These are phyloP conservation scores for Diplodia scrobiculata DNA, from an alignment of 2,329 filamentous ascomycete genomes.

Conservation along the genomic window DNA sequence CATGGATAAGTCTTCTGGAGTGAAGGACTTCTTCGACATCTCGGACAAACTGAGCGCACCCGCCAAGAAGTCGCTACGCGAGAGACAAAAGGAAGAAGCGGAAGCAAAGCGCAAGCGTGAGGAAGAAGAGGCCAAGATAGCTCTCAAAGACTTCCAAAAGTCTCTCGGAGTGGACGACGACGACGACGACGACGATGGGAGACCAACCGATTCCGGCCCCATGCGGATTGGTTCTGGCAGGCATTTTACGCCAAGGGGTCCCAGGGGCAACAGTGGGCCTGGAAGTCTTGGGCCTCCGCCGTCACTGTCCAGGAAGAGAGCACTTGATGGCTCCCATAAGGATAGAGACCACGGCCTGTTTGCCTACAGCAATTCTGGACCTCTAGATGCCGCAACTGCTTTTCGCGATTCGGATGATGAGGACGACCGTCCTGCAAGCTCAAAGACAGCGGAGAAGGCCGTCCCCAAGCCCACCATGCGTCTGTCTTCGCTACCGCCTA, in stretches of 20 bases:
- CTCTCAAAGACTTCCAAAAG: constrained; percentile 85
- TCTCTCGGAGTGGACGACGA: constrained; percentile 66
- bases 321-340: constrained; percentile 46
- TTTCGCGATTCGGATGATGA: constrained; percentile 50
- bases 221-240: constrained; percentile 43
- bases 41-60: constrained; percentile 79
- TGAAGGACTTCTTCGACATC: constrained; percentile 66
- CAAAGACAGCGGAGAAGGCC: constrained; percentile 50
- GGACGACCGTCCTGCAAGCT: constrained; percentile 46
- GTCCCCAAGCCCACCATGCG: constrained; percentile 59
- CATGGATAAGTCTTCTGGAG: constrained; percentile 23
- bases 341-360: constrained; percentile 42
- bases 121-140: constrained; percentile 82
- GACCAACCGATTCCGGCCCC: constrained; percentile 30
- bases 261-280: constrained; percentile 52
- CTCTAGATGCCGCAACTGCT: constrained; percentile 43
- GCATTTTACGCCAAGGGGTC: constrained; percentile 57
- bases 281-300: constrained; percentile 52
- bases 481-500: constrained; percentile 57
- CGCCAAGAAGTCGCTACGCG: constrained; percentile 82
- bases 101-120: constrained; percentile 85
- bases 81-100: constrained; percentile 83
- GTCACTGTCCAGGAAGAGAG: constrained; percentile 48
- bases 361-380: constrained; percentile 45
- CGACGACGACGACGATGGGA: constrained; percentile 34